Evolutionary conservation across 2,329 filamentous ascomycete genomes (phyloP), one percentile per base, ranked within the genome.

Genomic region (Pseudogymnoascus sp.): DNA sequence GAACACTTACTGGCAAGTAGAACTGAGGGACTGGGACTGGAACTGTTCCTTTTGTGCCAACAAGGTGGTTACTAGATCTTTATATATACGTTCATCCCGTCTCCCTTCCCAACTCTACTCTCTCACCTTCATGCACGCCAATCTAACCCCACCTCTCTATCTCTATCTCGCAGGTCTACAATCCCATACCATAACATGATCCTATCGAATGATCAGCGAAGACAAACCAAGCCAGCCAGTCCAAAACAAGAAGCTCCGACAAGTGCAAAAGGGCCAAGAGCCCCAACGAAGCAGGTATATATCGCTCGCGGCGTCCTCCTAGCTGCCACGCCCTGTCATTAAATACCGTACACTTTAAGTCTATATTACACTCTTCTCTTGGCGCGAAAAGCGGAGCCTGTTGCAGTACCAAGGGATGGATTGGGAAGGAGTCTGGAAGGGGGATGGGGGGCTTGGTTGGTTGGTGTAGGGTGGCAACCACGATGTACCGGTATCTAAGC

Each of bases 1-100:
- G 25, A 52, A 52, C 45, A 52, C 45, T 52, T 52, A 52, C 45
- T 52, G 25, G 45, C 25, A 52, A 52, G 45, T 52, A 31, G 45
- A 52, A 16, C n/a, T 55, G 49, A 55, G 28, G 28, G 49, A 55
- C 45, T 31, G 14, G 23, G 25, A 31, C 21, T 28, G 7, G 38
- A 18, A 43, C 18, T 25, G 12, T 18, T n/a, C n/a, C n/a, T 55
- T 18, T 33, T 18, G 18, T 55, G 25, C n/a, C n/a, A 55, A 31
- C 25, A 16, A 33, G 28, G 49, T 55, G 9, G n/a, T 12, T 33
- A 18, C n/a, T 33, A 5, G 49, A 28, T 55, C n/a, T 55, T 55
- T 55, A 55, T 55, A 55, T 55, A 55, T 18, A 18, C 49, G 25
- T 18, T 31, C 2, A 52, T 52, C 45, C 11, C 23, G 23, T 55